Conservation (phyloP, 2,329 filamentous ascomycete species). For the Didymella exigua region DNA sequence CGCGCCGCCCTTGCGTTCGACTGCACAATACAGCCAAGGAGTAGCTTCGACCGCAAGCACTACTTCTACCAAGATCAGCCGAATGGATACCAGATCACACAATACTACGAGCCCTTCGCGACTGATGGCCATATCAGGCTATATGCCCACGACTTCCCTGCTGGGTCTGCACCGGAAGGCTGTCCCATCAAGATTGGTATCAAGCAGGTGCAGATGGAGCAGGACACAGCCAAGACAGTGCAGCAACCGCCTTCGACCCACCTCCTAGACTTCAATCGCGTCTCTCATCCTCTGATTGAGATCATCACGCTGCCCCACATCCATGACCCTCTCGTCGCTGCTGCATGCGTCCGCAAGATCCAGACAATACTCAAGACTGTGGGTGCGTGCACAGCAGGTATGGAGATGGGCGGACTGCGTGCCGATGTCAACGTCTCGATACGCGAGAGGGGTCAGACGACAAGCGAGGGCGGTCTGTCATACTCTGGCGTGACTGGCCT, state of each 20-base stretch:
- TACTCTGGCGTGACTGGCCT: conserved; percentile 67
- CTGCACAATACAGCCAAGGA: conserved; percentile 76
- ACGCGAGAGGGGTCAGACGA: conserved; percentile 54
- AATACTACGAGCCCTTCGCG: conserved; percentile 80
- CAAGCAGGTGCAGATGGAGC: conserved; percentile 94
- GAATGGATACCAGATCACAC: conserved; percentile 94
- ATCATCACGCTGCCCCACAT: conserved; percentile 93
- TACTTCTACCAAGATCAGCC: conserved; percentile 99
- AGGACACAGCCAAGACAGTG: conserved; percentile 94
- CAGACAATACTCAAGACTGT: conserved; percentile 79
- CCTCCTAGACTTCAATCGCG: conserved; percentile 91
- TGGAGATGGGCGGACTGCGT: conserved; percentile 89
- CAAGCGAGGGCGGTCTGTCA: conserved; percentile 45
- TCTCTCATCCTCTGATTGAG: conserved; percentile 88
- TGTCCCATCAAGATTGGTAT: conserved; percentile 78
- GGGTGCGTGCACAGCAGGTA: conserved; percentile 85
- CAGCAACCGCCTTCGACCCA: conserved; percentile 74
- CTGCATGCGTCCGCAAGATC: conserved; percentile 86
- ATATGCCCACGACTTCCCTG: conserved; percentile 65
- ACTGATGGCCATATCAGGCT: conserved; percentile 75
- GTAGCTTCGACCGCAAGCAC: conserved; percentile 93
- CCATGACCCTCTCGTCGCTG: conserved; percentile 83
- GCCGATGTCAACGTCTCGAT: conserved; percentile 97
- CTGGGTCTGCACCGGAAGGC: conserved; percentile 75
- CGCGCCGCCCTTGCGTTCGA: conserved; percentile 84